These are phyloP conservation scores for Paramecium octaurelia DNA, from an alignment of 73 alveolate genomes.

Conservation along the genomic window DNA sequence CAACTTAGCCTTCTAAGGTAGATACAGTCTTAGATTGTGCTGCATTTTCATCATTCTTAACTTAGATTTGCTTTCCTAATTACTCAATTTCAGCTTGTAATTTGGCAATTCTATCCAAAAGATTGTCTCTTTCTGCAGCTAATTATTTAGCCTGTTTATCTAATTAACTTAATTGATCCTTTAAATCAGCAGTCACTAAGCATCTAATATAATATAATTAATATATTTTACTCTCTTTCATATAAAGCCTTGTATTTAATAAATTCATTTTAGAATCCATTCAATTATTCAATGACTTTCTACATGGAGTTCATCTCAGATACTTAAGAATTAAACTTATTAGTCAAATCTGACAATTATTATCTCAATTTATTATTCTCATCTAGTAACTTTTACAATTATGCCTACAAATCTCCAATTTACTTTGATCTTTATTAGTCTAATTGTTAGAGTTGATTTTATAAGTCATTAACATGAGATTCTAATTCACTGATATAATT, in stretches of 20 bases:
- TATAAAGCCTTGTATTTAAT: constrained; percentile 9
- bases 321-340: neutral
- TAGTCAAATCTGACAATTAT: neutral
- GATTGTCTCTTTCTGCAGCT: neutral
- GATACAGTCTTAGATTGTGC: neutral
- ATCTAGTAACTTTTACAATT: neutral
- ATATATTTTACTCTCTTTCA: constrained; percentile 14
- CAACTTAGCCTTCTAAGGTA: neutral
- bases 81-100: constrained; percentile 5
- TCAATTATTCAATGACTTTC: neutral
- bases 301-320: neutral
- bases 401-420: neutral
- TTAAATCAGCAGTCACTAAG: neutral
- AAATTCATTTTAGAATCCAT: neutral
- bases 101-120: neutral
- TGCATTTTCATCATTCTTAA: neutral
- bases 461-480: neutral
- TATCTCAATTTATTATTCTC: neutral
- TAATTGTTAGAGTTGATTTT: neutral
- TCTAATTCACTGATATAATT: neutral
- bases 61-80: neutral
- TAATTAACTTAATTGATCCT: neutral
- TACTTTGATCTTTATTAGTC: neutral
- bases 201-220: neutral
- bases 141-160: neutral